Evolutionary conservation across 257 asterid species (phyloP).

Genomic region (Oldenlandia corymbosa): DNA sequence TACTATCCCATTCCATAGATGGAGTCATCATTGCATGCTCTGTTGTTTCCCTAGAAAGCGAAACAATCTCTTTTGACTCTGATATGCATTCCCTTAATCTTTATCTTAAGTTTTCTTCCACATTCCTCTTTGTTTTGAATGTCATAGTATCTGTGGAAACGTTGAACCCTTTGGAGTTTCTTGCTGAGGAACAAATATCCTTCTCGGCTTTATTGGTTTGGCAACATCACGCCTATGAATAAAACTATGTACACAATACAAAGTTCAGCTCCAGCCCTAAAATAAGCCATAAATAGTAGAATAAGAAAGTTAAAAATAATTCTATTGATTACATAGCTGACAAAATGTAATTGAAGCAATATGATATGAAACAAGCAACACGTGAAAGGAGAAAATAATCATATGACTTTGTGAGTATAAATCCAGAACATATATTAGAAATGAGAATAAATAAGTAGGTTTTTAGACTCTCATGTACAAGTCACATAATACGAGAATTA

Average conservation of each 20-base stretch:
- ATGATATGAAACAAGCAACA: background rate
- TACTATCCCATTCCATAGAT: slow-evolving; percentile 56
- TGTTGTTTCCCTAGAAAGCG: slow-evolving; percentile 36
- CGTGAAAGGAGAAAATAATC: too few relatives aligned
- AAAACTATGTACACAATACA: slow-evolving; percentile 11
- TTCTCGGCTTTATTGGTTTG: slow-evolving; percentile 56
- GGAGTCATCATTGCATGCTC: slow-evolving; percentile 52
- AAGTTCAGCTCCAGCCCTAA: slow-evolving; percentile 10
- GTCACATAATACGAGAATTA: too few relatives aligned
- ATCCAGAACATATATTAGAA: too few relatives aligned
- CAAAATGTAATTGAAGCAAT: background rate
- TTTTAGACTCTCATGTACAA: too few relatives aligned
- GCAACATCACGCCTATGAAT: slow-evolving; percentile 48
- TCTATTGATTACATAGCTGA: background rate
- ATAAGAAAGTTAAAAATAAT: slow-evolving; percentile 10
- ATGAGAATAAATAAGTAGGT: too few relatives aligned
- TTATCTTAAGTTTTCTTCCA: slow-evolving; percentile 36
- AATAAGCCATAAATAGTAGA: background rate
- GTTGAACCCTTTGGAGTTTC: slow-evolving; percentile 45
- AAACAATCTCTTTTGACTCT: slow-evolving; percentile 30
- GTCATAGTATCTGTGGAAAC: slow-evolving; percentile 26
- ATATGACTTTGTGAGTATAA: too few relatives aligned
- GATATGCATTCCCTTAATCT: slow-evolving; percentile 25
- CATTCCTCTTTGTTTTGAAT: slow-evolving; percentile 27
- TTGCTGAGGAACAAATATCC: slow-evolving; percentile 49